Percentiles rank a stretch among this genome's conserved stretches.
Conservation (phyloP, 179 eudicot species). For the Carnegiea gigantea region DNA sequence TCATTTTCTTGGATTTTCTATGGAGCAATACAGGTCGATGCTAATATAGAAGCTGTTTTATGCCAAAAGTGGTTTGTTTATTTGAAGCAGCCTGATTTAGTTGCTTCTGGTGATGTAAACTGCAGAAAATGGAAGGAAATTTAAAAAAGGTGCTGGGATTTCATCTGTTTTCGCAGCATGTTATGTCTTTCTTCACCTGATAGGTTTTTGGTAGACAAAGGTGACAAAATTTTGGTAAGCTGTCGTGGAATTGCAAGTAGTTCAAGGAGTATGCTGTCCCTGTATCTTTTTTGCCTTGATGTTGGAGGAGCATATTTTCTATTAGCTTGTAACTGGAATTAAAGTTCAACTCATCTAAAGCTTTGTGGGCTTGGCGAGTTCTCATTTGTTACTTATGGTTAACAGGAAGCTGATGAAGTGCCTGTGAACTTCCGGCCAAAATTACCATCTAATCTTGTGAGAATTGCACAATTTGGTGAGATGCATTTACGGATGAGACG, state of each 20-base stretch:
- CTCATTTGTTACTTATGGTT: no score
- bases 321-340: not conserved
- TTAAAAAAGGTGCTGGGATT: not conserved
- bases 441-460: no score
- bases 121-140: not conserved
- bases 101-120: not conserved
- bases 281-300: not conserved
- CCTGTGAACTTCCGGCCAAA: no score
- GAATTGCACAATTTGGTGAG: no score
- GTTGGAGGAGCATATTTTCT: not conserved
- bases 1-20: not conserved
- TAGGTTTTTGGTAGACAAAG: not conserved
- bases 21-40: not conserved
- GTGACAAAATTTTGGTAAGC: not conserved
- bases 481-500: no score
- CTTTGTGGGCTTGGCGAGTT: not conserved
- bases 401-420: no score
- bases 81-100: not conserved
- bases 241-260: not conserved
- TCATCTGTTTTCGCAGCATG: not conserved
- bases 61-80: not conserved
- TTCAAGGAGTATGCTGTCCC: not conserved
- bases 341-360: not conserved
- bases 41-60: not conserved
- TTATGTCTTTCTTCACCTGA: not conserved